Conservation (phyloP, 2,329 filamentous ascomycete species). For the Penicillium brevicompactum region DNA sequence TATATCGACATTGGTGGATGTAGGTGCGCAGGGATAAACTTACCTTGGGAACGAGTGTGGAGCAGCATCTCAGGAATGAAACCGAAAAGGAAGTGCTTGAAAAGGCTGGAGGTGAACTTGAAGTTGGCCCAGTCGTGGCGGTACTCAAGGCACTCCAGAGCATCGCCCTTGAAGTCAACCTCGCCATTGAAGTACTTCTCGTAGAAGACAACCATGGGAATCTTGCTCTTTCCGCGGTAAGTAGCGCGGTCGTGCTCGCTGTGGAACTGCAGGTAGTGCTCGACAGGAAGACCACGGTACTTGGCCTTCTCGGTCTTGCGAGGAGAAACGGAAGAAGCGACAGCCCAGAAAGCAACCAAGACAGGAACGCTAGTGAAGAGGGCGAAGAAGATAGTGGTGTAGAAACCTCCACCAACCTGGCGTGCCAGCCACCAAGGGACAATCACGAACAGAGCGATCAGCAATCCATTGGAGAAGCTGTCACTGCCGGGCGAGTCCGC, state of each 20-base stretch:
- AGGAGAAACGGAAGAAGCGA: slow-evolving; percentile 77
- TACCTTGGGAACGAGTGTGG: slow-evolving; percentile 87
- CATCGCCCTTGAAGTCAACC: slow-evolving; percentile 93
- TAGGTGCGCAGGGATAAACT: slow-evolving; percentile 21
- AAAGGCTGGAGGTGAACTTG: slow-evolving; percentile 80
- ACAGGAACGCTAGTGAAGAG: slow-evolving; percentile 78
- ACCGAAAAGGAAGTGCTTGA: slow-evolving; percentile 83
- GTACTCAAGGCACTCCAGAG: slow-evolving; percentile 86
- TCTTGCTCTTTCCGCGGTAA: slow-evolving; percentile 54
- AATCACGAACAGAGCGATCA: slow-evolving; percentile 68
- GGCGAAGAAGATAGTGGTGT: slow-evolving; percentile 85
- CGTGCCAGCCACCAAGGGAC: slow-evolving; percentile 81
- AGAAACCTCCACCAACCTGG: slow-evolving; percentile 80
- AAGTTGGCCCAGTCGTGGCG: slow-evolving; percentile 97
- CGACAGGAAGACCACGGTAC: slow-evolving; percentile 81
- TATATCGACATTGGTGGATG: neutral
- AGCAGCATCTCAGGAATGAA: slow-evolving; percentile 90
- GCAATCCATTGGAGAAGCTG: slow-evolving; percentile 80
- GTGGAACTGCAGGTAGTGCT: slow-evolving; percentile 71
- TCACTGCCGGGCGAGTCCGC: slow-evolving; percentile 84
- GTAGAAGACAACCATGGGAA: slow-evolving; percentile 77
- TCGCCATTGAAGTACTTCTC: slow-evolving; percentile 97
- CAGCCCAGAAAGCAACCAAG: slow-evolving; percentile 78
- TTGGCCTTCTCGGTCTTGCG: slow-evolving; percentile 91
- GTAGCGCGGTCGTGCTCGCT: slow-evolving; percentile 48